Evolutionary conservation across 441 rosid genomes (phyloP).

Genomic region (Pelargonium fulgidum): DNA sequence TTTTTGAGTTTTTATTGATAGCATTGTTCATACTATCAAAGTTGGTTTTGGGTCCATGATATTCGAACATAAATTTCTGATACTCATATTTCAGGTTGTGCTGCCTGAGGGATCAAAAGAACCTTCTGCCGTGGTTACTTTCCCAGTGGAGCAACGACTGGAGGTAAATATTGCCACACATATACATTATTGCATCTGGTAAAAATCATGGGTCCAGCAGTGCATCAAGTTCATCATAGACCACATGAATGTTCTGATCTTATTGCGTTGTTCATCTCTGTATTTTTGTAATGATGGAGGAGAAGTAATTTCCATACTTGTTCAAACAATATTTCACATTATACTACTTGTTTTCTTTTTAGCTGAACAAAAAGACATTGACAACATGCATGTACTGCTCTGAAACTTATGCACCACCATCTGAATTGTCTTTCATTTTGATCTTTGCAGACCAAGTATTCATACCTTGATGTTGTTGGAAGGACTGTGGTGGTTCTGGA

Average conservation of each 20-base stretch:
- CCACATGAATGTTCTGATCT: no score
- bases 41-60: slow-evolving; percentile 11
- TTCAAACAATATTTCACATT: no score
- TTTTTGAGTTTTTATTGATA: slow-evolving; percentile 18
- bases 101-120: slow-evolving; percentile 92
- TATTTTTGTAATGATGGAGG: no score
- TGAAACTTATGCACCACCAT: slow-evolving; percentile 3
- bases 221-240: no score
- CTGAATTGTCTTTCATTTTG: slow-evolving; percentile 20
- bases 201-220: no score
- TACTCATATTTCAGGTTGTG: slow-evolving; percentile 55
- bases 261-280: no score
- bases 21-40: not conserved
- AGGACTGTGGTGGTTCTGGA: slow-evolving; percentile 91
- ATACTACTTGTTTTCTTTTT: no score
- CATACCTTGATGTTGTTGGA: slow-evolving; percentile 95
- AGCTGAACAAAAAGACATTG: not conserved
- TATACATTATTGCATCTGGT: not conserved
- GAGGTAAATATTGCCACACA: slow-evolving; percentile 43
- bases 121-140: slow-evolving; percentile 74
- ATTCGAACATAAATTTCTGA: slow-evolving; percentile 17
- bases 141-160: slow-evolving; percentile 62
- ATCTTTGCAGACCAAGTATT: slow-evolving; percentile 68
- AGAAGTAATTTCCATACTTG: no score
- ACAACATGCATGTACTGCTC: not conserved